Percentiles rank a stretch among this genome's conserved stretches.
Conservation (phyloP, 83 land plant species). For the Thuja plicata region DNA sequence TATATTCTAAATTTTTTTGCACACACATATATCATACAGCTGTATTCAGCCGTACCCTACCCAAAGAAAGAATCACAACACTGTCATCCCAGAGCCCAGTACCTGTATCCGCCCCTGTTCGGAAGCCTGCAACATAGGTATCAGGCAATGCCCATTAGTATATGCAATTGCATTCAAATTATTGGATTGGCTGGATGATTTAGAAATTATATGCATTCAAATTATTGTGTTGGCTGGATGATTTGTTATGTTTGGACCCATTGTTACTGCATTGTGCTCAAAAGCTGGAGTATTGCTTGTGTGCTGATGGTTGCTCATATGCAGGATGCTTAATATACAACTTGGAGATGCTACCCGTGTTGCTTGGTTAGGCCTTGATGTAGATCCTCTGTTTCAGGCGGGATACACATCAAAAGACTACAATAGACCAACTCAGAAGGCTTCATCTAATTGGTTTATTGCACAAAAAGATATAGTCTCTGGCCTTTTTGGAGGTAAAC, state of each 20-base stretch:
- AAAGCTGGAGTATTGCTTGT: not conserved
- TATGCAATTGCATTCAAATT: no score
- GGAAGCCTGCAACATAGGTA: not conserved
- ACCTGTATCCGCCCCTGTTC: no score
- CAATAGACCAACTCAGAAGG: conserved; percentile 39
- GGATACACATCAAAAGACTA: conserved; percentile 59
- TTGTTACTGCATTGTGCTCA: not conserved
- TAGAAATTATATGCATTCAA: not conserved
- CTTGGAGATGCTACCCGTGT: conserved; percentile 74
- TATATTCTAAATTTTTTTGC: no score
- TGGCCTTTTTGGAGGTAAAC: conserved; percentile 64
- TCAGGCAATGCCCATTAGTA: not conserved
- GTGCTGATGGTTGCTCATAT: conserved; percentile 7
- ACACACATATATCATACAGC: no score
- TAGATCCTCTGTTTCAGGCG: conserved; percentile 47
- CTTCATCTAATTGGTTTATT: conserved; percentile 60
- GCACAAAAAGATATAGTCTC: conserved; percentile 59
- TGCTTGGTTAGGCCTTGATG: conserved; percentile 75
- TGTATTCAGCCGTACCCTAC: no score
- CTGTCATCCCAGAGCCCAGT: no score
- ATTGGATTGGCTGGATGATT: no score
- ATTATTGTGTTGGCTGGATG: not conserved
- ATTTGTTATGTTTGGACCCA: not conserved
- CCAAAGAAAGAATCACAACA: no score
- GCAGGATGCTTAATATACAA: conserved; percentile 67